phyloP scores from a whole-genome alignment of 257 asterid genomes.

The Solanum tarijense region DNA sequence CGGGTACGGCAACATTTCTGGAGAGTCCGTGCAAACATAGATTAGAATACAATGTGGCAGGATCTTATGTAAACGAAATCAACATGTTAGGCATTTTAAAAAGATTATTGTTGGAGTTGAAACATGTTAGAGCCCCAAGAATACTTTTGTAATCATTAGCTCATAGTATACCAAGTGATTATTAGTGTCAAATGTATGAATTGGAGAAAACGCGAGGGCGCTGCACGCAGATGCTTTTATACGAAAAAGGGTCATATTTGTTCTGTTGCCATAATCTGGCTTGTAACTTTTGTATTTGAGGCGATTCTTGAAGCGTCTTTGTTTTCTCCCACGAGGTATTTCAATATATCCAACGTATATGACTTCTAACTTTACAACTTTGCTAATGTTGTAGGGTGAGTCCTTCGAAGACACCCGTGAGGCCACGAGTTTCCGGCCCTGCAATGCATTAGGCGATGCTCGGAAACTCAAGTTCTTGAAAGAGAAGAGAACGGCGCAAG shows the following conservation, averaged over 20 bases:
- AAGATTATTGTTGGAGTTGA: not conserved
- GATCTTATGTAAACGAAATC: not conserved
- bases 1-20: not conserved
- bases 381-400: constrained; percentile 55
- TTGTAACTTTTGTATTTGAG: not conserved
- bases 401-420: constrained; percentile 98
- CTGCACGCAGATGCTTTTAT: not conserved
- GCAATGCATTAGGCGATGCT: constrained; percentile 23
- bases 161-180: not conserved
- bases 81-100: not conserved
- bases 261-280: not conserved
- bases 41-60: not conserved
- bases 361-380: not conserved
- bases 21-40: not conserved
- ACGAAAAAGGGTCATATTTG: not conserved
- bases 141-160: not conserved
- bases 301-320: not conserved
- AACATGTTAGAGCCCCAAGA: not conserved
- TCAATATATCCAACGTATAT: not conserved
- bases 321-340: not conserved
- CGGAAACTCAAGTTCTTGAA: not conserved
- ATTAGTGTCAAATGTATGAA: not conserved
- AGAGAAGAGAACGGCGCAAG: constrained; percentile 13
- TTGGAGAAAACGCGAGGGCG: not conserved
- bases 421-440: constrained; percentile 53